A percentile compares a stretch with the other conserved stretches of the same genome.
Evolutionary conservation across 1,284 basidiomycete genomes (phyloP).

Genomic region (Coniferiporia sulphurascens): DNA sequence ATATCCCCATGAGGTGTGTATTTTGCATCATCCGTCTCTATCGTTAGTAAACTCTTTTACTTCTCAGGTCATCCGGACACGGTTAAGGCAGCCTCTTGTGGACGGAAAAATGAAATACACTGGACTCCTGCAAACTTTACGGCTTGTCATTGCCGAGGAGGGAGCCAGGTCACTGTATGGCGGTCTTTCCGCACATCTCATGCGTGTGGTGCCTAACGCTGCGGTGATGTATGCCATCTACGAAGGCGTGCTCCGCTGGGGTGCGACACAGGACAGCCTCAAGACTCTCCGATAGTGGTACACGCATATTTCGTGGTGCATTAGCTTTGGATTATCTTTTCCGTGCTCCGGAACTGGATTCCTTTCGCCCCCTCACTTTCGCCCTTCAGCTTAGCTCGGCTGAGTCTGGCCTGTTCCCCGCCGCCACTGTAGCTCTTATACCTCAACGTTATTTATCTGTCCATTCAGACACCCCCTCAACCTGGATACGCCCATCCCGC

Average conservation of each 20-base stretch:
- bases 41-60: background rate
- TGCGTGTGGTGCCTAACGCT: conserved; percentile 96
- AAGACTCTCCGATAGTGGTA: conserved; percentile 5
- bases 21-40: conserved; percentile 1
- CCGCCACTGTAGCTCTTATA: background rate
- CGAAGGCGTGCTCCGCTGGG: conserved; percentile 69
- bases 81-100: conserved; percentile 81
- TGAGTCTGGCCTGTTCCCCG: background rate
- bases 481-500: background rate
- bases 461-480: background rate
- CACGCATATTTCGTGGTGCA: background rate
- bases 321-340: background rate
- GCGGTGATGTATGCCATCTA: conserved; percentile 94
- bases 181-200: conserved; percentile 90
- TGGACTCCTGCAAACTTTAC: conserved; percentile 82
- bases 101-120: conserved; percentile 81
- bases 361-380: background rate
- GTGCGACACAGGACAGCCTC: conserved; percentile 17
- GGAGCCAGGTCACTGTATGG: conserved; percentile 85
- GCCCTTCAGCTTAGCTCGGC: background rate
- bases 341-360: background rate
- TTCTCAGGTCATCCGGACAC: conserved; percentile 80
- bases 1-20: conserved; percentile 89
- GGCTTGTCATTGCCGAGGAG: conserved; percentile 86
- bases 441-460: background rate